Percentiles rank a stretch among this genome's conserved stretches.
These are phyloP conservation scores for Syzygium grande DNA, from an alignment of 345 rosid genomes.

Conservation along the genomic window DNA sequence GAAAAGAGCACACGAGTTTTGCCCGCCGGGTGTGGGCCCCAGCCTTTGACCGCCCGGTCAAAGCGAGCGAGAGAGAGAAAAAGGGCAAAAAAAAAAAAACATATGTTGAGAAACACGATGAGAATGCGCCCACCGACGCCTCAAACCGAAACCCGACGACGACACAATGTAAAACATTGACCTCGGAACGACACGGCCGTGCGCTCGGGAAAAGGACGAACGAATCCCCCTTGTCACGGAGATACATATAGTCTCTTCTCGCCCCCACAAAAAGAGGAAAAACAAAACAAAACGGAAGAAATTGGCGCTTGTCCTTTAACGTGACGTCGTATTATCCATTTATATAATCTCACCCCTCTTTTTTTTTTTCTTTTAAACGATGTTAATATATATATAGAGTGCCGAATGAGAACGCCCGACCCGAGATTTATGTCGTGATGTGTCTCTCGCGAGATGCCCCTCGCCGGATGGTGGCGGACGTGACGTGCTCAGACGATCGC, in stretches of 20 bases:
- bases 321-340: not conserved
- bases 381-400: not conserved
- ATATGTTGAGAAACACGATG: not conserved
- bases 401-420: not conserved
- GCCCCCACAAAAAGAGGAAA: not conserved
- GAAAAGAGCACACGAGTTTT: not conserved
- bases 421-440: not conserved
- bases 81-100: not conserved
- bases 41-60: not conserved
- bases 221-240: not conserved
- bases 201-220: not conserved
- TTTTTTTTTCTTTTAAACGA: not conserved
- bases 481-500: not conserved
- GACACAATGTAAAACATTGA: constrained; percentile 6
- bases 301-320: not conserved
- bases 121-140: not conserved
- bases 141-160: not conserved
- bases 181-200: not conserved
- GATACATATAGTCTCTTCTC: not conserved
- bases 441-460: not conserved
- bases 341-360: not conserved
- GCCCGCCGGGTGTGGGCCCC: not conserved
- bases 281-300: not conserved
- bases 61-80: not conserved
- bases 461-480: not conserved